Conservation (phyloP, 768 basidiomycete genomes). For the Multifurca ochricompacta region DNA sequence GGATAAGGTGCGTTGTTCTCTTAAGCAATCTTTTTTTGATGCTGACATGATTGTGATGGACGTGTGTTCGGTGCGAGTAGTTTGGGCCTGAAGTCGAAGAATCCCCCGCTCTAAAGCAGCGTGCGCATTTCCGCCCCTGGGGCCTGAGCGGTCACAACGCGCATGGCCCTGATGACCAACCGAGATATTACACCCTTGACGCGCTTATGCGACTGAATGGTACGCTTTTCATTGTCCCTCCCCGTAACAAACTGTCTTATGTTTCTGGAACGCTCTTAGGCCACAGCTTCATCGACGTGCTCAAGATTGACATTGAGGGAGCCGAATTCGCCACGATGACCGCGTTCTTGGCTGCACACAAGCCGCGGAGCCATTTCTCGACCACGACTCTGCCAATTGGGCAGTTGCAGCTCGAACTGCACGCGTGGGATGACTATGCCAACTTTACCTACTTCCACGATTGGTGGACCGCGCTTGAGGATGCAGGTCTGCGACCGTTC, state of each 20-base stretch:
- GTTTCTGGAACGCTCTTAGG: constrained; percentile 28
- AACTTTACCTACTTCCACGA: constrained; percentile 47
- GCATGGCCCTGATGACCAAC: constrained; percentile 37
- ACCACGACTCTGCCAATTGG: constrained; percentile 46
- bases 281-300: constrained; percentile 61
- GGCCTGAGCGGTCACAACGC: constrained; percentile 36
- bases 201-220: constrained; percentile 59
- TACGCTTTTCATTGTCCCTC: constrained; percentile 24
- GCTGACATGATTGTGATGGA: neutral
- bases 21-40: neutral
- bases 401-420: constrained; percentile 65
- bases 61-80: too few relatives aligned
- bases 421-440: constrained; percentile 32
- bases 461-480: constrained; percentile 70
- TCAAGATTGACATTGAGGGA: constrained; percentile 67
- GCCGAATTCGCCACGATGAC: constrained; percentile 57
- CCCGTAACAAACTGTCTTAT: neutral
- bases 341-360: constrained; percentile 36
- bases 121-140: constrained; percentile 38
- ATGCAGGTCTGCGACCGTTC: constrained; percentile 62
- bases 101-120: constrained; percentile 24
- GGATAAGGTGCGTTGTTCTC: constrained; percentile 25
- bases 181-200: constrained; percentile 54
- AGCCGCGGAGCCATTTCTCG: neutral
- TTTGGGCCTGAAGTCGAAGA: constrained; percentile 40